Conservation (phyloP, 2,329 filamentous ascomycete species). For the Hypoxylon sp. region DNA sequence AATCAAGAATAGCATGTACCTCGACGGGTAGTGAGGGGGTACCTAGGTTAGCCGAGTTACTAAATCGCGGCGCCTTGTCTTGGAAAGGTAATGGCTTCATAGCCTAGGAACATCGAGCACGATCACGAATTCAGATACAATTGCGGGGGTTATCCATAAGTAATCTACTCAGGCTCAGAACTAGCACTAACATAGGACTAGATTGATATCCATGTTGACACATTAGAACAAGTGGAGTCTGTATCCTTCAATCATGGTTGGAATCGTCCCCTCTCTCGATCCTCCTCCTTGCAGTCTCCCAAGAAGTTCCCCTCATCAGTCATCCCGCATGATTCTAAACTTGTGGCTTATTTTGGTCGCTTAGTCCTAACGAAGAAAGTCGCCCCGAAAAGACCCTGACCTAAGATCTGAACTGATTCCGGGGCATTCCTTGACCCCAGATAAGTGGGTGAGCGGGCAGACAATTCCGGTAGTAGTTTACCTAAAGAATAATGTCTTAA, state of each 20-base stretch:
- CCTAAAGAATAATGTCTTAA: conserved; percentile 12
- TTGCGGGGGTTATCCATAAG: conserved; percentile 44
- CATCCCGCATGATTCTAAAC: conserved; percentile 32
- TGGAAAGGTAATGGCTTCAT: conserved; percentile 25
- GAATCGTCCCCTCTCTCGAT: conserved; percentile 13
- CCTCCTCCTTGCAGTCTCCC: conserved; percentile 23
- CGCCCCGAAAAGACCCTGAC: conserved; percentile 36
- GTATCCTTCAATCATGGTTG: conserved; percentile 27
- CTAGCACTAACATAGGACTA: conserved; percentile 38
- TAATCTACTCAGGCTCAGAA: conserved; percentile 33
- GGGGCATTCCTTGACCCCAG: conserved; percentile 25
- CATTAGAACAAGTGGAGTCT: conserved; percentile 36
- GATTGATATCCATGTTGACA: conserved; percentile 23
- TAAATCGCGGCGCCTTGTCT: conserved; percentile 25
- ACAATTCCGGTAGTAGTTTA: conserved; percentile 31
- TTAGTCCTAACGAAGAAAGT: conserved; percentile 37
- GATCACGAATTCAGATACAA: conserved; percentile 44
- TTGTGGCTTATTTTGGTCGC: conserved; percentile 38
- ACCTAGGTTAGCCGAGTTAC: conserved; percentile 10
- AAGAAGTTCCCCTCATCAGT: conserved; percentile 33
- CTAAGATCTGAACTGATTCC: conserved; percentile 39
- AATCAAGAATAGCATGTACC: conserved; percentile 24
- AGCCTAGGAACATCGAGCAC: conserved; percentile 32
- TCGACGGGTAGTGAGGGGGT: conserved; percentile 10
- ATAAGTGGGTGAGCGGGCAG: conserved; percentile 31